Conservation (phyloP, 352 stramenopile genomes). For the Phytophthora pini region DNA sequence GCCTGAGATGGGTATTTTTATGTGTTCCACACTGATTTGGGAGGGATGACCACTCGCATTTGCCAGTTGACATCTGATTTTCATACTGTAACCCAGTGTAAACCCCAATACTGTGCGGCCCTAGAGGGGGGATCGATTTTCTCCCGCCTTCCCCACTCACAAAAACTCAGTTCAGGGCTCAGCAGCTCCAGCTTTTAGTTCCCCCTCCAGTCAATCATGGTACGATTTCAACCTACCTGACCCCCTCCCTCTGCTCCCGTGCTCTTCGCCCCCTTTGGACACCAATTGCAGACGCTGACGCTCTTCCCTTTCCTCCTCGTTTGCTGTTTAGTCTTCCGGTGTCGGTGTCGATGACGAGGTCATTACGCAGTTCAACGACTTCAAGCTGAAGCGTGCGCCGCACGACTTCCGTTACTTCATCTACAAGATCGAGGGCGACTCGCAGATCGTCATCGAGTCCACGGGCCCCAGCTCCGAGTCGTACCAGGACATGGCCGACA, state of each 20-base stretch:
- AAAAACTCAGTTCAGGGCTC: slow-evolving; percentile 37
- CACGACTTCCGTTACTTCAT: slow-evolving; percentile 96
- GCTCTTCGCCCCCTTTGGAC: neutral
- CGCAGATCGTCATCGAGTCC: slow-evolving; percentile 94
- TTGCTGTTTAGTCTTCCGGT: slow-evolving; percentile 85
- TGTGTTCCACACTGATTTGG: slow-evolving; percentile 13
- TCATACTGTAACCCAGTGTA: slow-evolving; percentile 35
- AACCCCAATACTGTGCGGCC: neutral
- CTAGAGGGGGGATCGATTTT: slow-evolving; percentile 21
- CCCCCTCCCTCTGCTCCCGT: neutral
- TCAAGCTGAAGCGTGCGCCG: slow-evolving; percentile 94
- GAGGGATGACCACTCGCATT: slow-evolving; percentile 14
- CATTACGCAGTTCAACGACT: slow-evolving; percentile 94
- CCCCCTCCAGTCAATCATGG: slow-evolving; percentile 31
- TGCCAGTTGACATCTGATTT: slow-evolving; percentile 32
- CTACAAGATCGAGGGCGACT: slow-evolving; percentile 95
- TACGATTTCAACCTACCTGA: slow-evolving; percentile 4
- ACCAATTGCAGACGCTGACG: slow-evolving; percentile 4
- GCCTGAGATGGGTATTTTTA: slow-evolving; percentile 22
- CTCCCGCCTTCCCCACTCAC: slow-evolving; percentile 32
- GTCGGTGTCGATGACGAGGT: slow-evolving; percentile 94
- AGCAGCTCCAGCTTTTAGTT: slow-evolving; percentile 15
- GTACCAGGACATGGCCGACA: slow-evolving; percentile 90
- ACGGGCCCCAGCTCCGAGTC: slow-evolving; percentile 75
- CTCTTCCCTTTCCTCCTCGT: neutral